Base-by-base conservation (phyloP, 2,329 filamentous ascomycete species). In the Talaromyces amestolkiae region DNA sequence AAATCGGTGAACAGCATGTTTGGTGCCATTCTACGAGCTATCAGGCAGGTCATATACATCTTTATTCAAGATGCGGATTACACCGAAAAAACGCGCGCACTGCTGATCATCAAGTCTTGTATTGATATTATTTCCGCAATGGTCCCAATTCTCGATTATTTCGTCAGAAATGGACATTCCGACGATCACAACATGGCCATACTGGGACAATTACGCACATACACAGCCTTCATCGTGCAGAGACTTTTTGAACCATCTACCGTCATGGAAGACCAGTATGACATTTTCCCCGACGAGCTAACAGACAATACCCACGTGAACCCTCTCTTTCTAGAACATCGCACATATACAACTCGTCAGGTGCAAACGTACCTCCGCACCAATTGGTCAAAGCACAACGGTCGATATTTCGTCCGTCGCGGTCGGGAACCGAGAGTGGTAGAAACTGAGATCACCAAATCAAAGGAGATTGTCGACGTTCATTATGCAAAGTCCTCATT, bases 321-420 rank as follows among this genome's bases (percentile, higher is more conserved):
- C 17, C 66, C 70, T 17, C 22, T 65, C 62, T 71, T 72, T 54
- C 53, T 65, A 9, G 69, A 74, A 47, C 64, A 76, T 24, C 73
- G 75, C 64, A 63, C 66, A 5, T 76, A 78, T 45, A 75, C 78
- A 3, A 73, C 73, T 2, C 78, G 77, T 39, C 81, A 83, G 31
- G 70, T 87, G 3, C 71, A 77, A 41, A 72, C 79, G 0, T 79
- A 79, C 47, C 69, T 86, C 19, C 73, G 71, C 27, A 74, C 74
- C 0, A 81, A 80, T 39, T 87, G 85, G 84, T 78, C 79, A 24
- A 68, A 71, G 8, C 76, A 78, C 60, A 75, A 78, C 35, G 78
- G 75, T 1, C 77, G 73, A 60, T 81, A 85, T 67, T 85, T 79
- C 70, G 79, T 86, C 37, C 77, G 78, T 24, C 75, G 80, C 17